These are phyloP conservation scores for Mortierella sp. DNA, from an alignment of 371 early-diverging fungal genomes.

Conservation along the genomic window DNA sequence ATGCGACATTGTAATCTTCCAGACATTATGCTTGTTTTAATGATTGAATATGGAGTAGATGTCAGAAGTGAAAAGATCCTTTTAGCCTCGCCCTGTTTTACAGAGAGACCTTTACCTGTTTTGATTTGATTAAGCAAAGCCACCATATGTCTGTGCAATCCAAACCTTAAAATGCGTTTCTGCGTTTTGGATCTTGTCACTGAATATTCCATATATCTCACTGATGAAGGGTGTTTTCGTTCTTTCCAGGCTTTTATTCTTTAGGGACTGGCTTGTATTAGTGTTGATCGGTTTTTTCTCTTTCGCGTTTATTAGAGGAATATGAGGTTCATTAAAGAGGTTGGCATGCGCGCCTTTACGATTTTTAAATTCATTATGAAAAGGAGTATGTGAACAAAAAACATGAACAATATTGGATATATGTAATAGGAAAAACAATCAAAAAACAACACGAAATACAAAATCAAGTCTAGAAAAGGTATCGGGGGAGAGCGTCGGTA, in stretches of 20 bases:
- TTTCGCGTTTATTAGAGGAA: no score
- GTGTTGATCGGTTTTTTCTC: no score
- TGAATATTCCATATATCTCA: no score
- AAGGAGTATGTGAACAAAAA: neutral
- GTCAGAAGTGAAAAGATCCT: neutral
- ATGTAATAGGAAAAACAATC: neutral
- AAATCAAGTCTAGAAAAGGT: slow-evolving; percentile 10
- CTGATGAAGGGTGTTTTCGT: neutral
- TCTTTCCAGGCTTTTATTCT: neutral
- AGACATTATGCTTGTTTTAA: slow-evolving; percentile 41
- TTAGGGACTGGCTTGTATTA: no score
- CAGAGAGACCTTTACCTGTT: slow-evolving; percentile 1
- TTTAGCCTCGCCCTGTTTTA: neutral
- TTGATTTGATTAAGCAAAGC: slow-evolving; percentile 20
- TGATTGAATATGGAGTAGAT: neutral
- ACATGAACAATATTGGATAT: neutral
- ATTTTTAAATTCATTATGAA: neutral
- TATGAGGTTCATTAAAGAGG: no score
- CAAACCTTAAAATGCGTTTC: neutral
- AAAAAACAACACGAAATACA: slow-evolving; percentile 3
- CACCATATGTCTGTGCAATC: neutral
- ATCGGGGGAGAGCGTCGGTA: slow-evolving; percentile 42
- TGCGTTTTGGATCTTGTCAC: neutral
- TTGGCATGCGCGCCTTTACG: no score
- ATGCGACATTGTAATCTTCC: slow-evolving; percentile 82